Evolutionary conservation across 768 basidiomycete species (phyloP).

Genomic region (Strobilomyces confusus): DNA sequence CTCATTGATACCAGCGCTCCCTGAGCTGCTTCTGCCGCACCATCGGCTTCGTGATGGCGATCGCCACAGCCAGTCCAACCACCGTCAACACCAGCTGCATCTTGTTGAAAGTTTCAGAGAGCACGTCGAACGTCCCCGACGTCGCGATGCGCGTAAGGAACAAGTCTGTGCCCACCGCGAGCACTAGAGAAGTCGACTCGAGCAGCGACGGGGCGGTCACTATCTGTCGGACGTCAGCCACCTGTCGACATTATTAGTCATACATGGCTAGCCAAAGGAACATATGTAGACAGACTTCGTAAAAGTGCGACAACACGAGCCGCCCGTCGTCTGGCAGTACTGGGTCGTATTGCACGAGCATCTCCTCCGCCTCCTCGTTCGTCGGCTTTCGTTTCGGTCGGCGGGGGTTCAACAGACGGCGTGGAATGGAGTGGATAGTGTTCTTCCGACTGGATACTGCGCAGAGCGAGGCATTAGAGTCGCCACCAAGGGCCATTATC

Average conservation of each 20-base stretch:
- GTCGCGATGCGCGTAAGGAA: slow-evolving; percentile 85
- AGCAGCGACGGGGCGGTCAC: slow-evolving; percentile 78
- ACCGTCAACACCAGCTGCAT: slow-evolving; percentile 84
- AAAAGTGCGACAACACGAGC: slow-evolving; percentile 52
- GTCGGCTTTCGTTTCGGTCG: slow-evolving; percentile 76
- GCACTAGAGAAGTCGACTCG: slow-evolving; percentile 88
- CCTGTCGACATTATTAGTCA: slow-evolving; percentile 37
- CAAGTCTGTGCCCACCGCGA: slow-evolving; percentile 84
- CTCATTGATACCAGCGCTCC: slow-evolving; percentile 64
- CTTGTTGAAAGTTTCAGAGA: slow-evolving; percentile 93
- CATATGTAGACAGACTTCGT: slow-evolving; percentile 38
- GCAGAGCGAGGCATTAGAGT: not conserved
- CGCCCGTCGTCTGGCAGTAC: slow-evolving; percentile 66
- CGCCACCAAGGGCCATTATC: no score
- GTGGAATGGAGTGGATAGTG: slow-evolving; percentile 72
- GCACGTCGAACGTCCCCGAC: slow-evolving; percentile 87
- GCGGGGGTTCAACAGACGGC: slow-evolving; percentile 76
- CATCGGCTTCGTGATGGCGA: slow-evolving; percentile 79
- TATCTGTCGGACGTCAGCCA: slow-evolving; percentile 64
- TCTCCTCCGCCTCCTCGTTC: slow-evolving; percentile 76
- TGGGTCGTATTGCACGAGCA: slow-evolving; percentile 81
- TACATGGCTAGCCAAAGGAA: not conserved
- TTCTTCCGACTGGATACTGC: slow-evolving; percentile 74
- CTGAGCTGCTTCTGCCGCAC: slow-evolving; percentile 63
- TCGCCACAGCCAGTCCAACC: slow-evolving; percentile 63